Evolutionary conservation across 805 yeast species (phyloP), one percentile per base, ranked within the genome.

Genomic region (Blastobotrys terrestris): DNA sequence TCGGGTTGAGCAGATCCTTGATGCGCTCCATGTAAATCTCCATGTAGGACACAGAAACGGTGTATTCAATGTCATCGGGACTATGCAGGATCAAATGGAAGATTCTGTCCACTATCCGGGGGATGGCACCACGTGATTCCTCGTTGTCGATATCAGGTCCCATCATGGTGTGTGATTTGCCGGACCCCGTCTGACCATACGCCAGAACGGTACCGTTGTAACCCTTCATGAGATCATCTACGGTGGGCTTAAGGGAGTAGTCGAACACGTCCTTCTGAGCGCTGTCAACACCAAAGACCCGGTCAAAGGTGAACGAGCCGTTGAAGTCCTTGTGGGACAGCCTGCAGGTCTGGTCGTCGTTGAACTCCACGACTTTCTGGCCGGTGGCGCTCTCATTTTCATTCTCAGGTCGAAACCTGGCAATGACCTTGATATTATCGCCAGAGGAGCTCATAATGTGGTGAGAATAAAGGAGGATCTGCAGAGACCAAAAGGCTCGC

Each of bases 11-110:
- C 52, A 90, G 71, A 65, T 91, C 97, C 56, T 77, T 72, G 42
- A 90, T 77, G 44, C 77, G 79, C 57, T 91, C 97, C 75, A 85
- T 78, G 66, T 87, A 85, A 11, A 91, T 81, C 62, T 91, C 97
- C 82, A 87, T 75, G 58, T 81, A 84, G 13, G 88, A 81, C 0
- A 87, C 84, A 3, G 81, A 78, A 8, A 88, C 83, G 0, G 80
- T 79, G 61, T 77, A 83, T 59, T 86, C 90, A 7, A 78, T 72
- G 15, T 80, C 79, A 3, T 68, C 56, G n/a, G 72, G 67, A 1
- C 76, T 72, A 18, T 69, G 60, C 39, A 72, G 66, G 13, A 85
- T 83, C 42, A 72, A 71, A 15, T 74, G 69, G 63, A 88, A 90
- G 3, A 90, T 72, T 53, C 77, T 77, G 49, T 83, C 84, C 15